These are phyloP conservation scores for Alternaria dauci DNA, from an alignment of 2,329 filamentous ascomycete species.

Conservation along the genomic window DNA sequence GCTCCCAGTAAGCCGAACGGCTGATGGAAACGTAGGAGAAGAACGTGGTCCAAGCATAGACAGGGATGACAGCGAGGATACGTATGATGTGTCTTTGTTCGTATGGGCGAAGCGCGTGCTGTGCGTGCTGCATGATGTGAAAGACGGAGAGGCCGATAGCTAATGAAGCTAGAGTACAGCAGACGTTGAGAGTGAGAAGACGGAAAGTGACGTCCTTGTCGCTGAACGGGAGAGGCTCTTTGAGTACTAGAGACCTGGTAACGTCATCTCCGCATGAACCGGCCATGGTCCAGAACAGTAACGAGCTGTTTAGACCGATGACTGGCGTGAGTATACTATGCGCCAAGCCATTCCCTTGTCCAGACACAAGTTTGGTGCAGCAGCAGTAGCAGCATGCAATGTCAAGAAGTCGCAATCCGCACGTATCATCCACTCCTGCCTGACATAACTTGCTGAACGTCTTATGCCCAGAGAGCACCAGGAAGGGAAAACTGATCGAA, in stretches of 20 bases:
- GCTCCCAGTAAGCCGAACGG: constrained; percentile 81
- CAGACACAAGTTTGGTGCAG: background rate
- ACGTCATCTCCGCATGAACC: background rate
- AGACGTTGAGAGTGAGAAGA: constrained; percentile 63
- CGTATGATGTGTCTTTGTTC: constrained; percentile 79
- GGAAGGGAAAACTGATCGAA: background rate
- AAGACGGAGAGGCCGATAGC: constrained; percentile 61
- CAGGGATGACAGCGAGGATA: constrained; percentile 86
- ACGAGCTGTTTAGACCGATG: background rate
- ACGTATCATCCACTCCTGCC: background rate
- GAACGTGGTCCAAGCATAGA: constrained; percentile 79
- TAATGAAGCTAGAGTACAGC: constrained; percentile 61
- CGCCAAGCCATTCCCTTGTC: background rate
- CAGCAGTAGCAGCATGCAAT: background rate
- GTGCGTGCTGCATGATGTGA: constrained; percentile 66
- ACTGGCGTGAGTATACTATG: background rate
- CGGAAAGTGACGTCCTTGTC: constrained; percentile 64
- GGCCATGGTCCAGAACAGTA: background rate
- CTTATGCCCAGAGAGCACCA: background rate
- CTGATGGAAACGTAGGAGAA: constrained; percentile 77
- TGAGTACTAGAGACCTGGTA: background rate
- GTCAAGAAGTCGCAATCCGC: background rate
- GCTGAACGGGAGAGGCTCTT: background rate
- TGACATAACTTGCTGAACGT: background rate
- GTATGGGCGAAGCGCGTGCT: constrained; percentile 66